Percentiles rank a stretch among this genome's conserved stretches.
These are phyloP conservation scores for Monosporozyma aquatica DNA, from an alignment of 805 yeast genomes.

Conservation along the genomic window DNA sequence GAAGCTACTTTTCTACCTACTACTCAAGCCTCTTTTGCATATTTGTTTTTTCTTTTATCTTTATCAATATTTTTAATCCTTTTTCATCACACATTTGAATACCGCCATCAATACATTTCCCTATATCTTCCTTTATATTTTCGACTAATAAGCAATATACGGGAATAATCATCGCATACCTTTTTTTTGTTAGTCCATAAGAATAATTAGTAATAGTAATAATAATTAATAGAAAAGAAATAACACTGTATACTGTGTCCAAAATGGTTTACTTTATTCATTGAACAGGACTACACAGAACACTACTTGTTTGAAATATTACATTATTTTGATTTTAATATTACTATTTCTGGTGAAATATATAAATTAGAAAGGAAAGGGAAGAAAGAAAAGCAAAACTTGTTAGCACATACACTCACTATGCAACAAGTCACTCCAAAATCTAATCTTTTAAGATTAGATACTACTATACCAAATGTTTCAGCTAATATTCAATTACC, in stretches of 20 bases:
- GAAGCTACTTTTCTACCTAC: too few species aligned
- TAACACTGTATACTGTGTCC: not conserved
- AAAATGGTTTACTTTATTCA: slow-evolving; percentile 1
- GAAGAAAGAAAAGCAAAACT: not conserved
- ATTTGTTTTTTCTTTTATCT: not conserved
- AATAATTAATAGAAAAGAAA: not conserved
- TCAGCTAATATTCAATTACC: slow-evolving; percentile 2
- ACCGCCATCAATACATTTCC: too few species aligned
- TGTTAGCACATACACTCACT: too few species aligned
- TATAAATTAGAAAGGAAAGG: not conserved
- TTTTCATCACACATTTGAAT: too few species aligned
- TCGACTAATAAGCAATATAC: too few species aligned
- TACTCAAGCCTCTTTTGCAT: not conserved
- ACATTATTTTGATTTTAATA: too few species aligned
- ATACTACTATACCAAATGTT: not conserved
- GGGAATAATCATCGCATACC: too few species aligned
- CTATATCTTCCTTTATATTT: too few species aligned
- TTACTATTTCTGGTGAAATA: slow-evolving; percentile 1
- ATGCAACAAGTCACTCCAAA: slow-evolving; percentile 6
- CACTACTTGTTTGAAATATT: too few species aligned
- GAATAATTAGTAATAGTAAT: not conserved
- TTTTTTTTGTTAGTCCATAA: too few species aligned
- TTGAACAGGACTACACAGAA: not conserved
- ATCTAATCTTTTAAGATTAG: slow-evolving; percentile 2
- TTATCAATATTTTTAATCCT: too few species aligned